Percentiles rank a stretch among this genome's conserved stretches.
phyloP scores from a whole-genome alignment of 1,284 basidiomycete species.

The Cryptococcus hybrid region DNA sequence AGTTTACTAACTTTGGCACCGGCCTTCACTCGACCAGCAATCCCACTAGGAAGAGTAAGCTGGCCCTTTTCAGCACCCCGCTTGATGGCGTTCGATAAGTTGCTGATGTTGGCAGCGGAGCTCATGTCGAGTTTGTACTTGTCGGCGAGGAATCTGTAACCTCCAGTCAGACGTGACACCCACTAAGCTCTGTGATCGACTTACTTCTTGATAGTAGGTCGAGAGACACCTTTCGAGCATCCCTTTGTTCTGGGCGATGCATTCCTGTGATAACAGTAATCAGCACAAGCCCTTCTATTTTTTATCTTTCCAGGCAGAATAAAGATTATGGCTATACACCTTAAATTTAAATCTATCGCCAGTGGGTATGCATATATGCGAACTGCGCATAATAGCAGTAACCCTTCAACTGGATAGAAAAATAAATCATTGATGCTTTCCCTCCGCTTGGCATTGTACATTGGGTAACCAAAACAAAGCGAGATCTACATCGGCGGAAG shows the following conservation, averaged over 20 bases:
- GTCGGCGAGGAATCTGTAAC: conserved; percentile 65
- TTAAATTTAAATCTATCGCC: too few species aligned
- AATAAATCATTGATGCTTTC: too few species aligned
- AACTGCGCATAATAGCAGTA: too few species aligned
- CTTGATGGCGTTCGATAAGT: conserved; percentile 77
- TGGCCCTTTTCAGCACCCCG: conserved; percentile 70
- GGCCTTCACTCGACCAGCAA: conserved; percentile 73
- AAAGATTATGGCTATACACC: too few species aligned
- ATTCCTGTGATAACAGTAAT: conserved; percentile 62
- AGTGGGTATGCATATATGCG: too few species aligned
- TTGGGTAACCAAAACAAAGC: too few species aligned
- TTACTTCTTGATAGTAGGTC: conserved; percentile 78
- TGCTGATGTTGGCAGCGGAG: conserved; percentile 67
- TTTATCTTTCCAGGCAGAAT: too few species aligned
- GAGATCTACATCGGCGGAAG: too few species aligned
- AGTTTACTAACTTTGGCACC: conserved; percentile 55
- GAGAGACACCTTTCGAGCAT: conserved; percentile 61
- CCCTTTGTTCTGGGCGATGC: conserved; percentile 66
- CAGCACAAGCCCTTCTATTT: too few species aligned
- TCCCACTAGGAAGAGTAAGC: conserved; percentile 85
- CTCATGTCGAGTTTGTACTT: conserved; percentile 76
- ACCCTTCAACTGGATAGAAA: too few species aligned
- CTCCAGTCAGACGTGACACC: neutral
- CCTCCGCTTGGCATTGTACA: too few species aligned
- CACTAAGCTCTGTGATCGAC: neutral